Conservation (phyloP, 805 yeast genomes). For the Candida andamanensis region DNA sequence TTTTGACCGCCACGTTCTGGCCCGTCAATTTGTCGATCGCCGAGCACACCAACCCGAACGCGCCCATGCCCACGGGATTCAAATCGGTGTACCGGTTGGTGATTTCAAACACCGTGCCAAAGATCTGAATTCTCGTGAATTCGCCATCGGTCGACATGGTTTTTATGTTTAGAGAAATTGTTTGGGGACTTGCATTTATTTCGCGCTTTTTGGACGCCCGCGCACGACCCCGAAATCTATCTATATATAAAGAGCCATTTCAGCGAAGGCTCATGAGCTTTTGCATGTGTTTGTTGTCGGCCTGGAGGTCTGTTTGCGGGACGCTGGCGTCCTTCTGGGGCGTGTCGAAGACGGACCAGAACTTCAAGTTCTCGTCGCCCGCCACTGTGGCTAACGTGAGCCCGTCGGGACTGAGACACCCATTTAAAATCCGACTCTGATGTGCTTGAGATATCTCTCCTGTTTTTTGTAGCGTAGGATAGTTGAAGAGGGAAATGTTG, state of each 20-base stretch:
- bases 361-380: slow-evolving; percentile 92
- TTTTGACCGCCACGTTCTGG: slow-evolving; percentile 94
- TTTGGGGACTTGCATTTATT: no score
- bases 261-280: no score
- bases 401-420: slow-evolving; percentile 86
- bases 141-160: slow-evolving; percentile 41
- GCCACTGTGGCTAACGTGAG: slow-evolving; percentile 90
- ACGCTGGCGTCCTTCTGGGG: slow-evolving; percentile 15
- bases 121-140: slow-evolving; percentile 76
- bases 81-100: slow-evolving; percentile 85
- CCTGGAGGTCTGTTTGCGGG: slow-evolving; percentile 13
- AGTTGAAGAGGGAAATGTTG: slow-evolving; percentile 75
- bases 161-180: not conserved
- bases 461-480: slow-evolving; percentile 79
- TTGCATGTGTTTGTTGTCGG: slow-evolving; percentile 18
- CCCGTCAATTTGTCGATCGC: slow-evolving; percentile 88
- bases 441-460: slow-evolving; percentile 87
- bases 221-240: no score
- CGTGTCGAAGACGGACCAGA: slow-evolving; percentile 83
- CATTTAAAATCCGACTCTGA: slow-evolving; percentile 77
- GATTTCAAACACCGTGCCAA: slow-evolving; percentile 92
- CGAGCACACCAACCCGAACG: slow-evolving; percentile 95
- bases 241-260: no score
- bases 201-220: no score
- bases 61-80: slow-evolving; percentile 99